phyloP scores from a whole-genome alignment of 352 stramenopile genomes.

The Globisporangium heterothallicum region DNA sequence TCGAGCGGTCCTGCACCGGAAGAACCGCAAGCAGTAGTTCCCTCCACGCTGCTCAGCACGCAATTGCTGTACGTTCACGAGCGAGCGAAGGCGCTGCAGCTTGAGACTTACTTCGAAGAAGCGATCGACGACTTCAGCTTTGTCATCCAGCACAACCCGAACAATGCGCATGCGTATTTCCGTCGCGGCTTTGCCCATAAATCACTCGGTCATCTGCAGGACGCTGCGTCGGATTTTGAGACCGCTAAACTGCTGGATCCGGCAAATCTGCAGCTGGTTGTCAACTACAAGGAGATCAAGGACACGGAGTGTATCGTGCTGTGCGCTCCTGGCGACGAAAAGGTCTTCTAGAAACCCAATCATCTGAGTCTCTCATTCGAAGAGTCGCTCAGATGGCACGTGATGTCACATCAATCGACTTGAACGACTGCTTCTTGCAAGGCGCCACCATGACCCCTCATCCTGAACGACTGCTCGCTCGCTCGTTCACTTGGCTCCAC shows the following conservation, averaged over 20 bases:
- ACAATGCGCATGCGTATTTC: constrained; percentile 82
- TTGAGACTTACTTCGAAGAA: constrained; percentile 66
- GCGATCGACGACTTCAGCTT: constrained; percentile 68
- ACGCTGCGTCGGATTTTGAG: constrained; percentile 67
- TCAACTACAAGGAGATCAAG: constrained; percentile 78
- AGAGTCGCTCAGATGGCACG: constrained; percentile 6
- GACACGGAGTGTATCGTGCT: constrained; percentile 70
- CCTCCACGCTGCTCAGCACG: constrained; percentile 9
- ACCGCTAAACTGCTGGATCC: constrained; percentile 59
- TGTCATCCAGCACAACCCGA: constrained; percentile 64
- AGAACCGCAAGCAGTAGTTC: neutral
- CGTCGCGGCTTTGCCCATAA: constrained; percentile 73
- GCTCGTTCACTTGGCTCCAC: neutral
- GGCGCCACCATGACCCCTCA: neutral
- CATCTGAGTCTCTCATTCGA: neutral
- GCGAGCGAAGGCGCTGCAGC: constrained; percentile 68
- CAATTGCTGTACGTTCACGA: constrained; percentile 62
- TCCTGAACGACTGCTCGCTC: constrained; percentile 4
- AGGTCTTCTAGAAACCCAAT: constrained; percentile 24
- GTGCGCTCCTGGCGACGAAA: constrained; percentile 60
- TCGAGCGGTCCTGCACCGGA: constrained; percentile 6
- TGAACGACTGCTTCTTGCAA: neutral
- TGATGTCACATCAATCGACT: neutral
- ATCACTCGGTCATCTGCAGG: constrained; percentile 42
- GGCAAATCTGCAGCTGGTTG: constrained; percentile 55